Evolutionary conservation across 208 protist genomes (phyloP).

Genomic region (Trypanosoma brucei): DNA sequence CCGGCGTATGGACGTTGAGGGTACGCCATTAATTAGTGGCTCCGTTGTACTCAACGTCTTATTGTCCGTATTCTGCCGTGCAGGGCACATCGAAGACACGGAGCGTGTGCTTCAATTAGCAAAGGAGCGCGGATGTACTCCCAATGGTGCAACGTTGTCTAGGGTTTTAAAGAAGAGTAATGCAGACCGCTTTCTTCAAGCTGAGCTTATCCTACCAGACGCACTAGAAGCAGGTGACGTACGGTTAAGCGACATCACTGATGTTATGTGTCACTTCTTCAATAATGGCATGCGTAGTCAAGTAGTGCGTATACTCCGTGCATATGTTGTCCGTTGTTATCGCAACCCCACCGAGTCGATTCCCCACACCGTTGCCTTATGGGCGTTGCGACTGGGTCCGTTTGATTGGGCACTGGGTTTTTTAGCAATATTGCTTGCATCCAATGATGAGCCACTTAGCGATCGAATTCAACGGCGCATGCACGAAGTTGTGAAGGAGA

Average conservation of each 20-base stretch:
- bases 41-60: conserved; percentile 57
- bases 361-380: conserved; percentile 41
- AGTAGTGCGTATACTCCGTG: conserved; percentile 21
- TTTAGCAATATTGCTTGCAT: conserved; percentile 44
- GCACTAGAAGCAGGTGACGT: conserved; percentile 13
- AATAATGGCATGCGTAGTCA: conserved; percentile 11
- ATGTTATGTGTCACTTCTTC: conserved; percentile 20
- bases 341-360: conserved; percentile 21
- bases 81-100: conserved; percentile 12
- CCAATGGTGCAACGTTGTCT: conserved; percentile 14
- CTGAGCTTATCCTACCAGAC: conserved; percentile 16
- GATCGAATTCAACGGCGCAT: conserved; percentile 29
- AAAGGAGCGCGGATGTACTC: conserved; percentile 14
- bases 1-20: conserved; percentile 78
- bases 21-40: conserved; percentile 63
- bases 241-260: conserved; percentile 14
- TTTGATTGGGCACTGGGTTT: conserved; percentile 72
- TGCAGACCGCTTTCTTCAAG: conserved; percentile 13
- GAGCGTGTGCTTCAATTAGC: conserved; percentile 15
- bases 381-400: conserved; percentile 62
- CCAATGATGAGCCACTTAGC: conserved; percentile 25
- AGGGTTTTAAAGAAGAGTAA: conserved; percentile 14
- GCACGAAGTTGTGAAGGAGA: conserved; percentile 29
- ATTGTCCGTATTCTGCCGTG: conserved; percentile 49
- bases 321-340: conserved; percentile 21